phyloP scores from a whole-genome alignment of 352 stramenopile genomes.

The Phytophthora agathidicida region DNA sequence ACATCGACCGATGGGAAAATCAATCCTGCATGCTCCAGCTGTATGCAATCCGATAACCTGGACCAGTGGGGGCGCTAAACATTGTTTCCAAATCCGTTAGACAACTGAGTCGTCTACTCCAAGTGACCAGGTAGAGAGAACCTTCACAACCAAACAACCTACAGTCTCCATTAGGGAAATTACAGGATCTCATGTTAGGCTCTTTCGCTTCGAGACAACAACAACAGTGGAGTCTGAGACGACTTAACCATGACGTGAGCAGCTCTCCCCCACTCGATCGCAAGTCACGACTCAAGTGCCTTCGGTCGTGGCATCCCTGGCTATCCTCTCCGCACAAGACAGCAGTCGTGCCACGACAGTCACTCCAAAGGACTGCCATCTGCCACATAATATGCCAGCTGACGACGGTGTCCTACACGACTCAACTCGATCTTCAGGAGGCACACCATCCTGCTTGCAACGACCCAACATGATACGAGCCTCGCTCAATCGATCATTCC shows the following conservation, averaged over 20 bases:
- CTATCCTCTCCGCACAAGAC: slow-evolving; percentile 10
- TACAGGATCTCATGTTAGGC: no score
- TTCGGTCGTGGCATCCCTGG: slow-evolving; percentile 1
- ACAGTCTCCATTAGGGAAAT: no score
- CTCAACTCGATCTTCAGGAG: slow-evolving; percentile 29
- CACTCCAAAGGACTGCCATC: slow-evolving; percentile 23
- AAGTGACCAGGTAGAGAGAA: no score
- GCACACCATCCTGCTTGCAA: slow-evolving; percentile 1
- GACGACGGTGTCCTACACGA: slow-evolving; percentile 26
- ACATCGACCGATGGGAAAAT: no score
- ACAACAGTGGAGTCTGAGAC: no score
- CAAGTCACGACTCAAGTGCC: not conserved
- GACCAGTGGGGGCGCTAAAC: no score
- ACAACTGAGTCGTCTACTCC: no score
- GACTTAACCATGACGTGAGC: not conserved
- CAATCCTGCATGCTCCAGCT: no score
- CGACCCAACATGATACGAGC: not conserved
- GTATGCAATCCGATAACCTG: no score
- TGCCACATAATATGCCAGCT: slow-evolving; percentile 18
- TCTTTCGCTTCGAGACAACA: not conserved
- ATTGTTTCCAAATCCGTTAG: no score
- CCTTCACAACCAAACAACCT: no score
- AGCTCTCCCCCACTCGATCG: not conserved
- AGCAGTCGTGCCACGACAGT: slow-evolving; percentile 14
- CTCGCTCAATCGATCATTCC: slow-evolving; percentile 27